Evolutionary conservation across 352 stramenopile species (phyloP), one percentile per base, ranked within the genome.

Genomic region (Globisporangium emineosum): DNA sequence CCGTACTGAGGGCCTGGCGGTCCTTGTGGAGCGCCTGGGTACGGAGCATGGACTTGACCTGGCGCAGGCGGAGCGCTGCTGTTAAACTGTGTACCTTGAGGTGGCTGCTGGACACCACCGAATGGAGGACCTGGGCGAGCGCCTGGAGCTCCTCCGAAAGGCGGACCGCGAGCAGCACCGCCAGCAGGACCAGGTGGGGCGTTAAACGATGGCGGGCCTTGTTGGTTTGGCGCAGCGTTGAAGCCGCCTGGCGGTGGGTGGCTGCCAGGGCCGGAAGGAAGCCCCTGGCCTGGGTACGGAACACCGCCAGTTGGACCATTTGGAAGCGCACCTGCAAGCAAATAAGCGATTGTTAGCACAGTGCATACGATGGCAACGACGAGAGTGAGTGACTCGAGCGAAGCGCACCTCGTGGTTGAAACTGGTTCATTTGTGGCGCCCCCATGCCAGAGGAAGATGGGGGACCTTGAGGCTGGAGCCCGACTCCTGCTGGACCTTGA

Each of bases 341-440:
- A 17, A 35, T 32, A 58, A 30, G 37, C 7, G 10, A 3, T 37
- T 40, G 30, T 35, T 17, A 56, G 43, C 42, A 27, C 25, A 45
- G 0, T 5, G 5, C 32, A 19, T 23, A 32, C 5, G 27, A 10
- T 15, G 5, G 43, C 25, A 58, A n/a, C 12, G 15, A 10, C 47
- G 15, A 42, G 13, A 21, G 2, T 57, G 3, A 19, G n/a, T 21
- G 37, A 13, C 13, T 45, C 25, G 8, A 35, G 1, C 3, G n/a
- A 59, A 6, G 3, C 45, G 8, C 67, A 77, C 69, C 72, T 53
- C 69, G 63, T 50, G 75, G 72, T 50, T 69, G 59, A 49, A 75
- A 79, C 51, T 84, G 70, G 62, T 77, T 86, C 61, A 81, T 64
- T 35, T 78, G 77, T 12, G 75, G 75, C 7, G 60, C 49, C 10